Base-by-base conservation (phyloP, 2,329 filamentous ascomycete genomes). In the Daldinia eschscholtzii region DNA sequence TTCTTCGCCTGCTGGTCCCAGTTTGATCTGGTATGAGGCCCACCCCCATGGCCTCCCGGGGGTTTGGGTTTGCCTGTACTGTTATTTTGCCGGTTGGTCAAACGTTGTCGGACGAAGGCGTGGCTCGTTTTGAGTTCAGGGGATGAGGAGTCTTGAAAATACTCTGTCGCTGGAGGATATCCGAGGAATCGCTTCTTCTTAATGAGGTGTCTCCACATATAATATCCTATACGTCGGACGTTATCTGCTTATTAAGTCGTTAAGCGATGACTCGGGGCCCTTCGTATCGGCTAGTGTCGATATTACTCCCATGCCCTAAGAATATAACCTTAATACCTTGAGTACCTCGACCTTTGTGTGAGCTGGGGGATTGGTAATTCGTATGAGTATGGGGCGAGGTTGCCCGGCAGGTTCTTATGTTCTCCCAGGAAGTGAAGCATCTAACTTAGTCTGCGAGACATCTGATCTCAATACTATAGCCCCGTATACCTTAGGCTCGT, bases 21-120 rank as follows among this genome's bases (percentile, higher is more conserved):
- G 57, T 55, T 46, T 61, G 57, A 69, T 58, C 66, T 60, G 62
- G 61, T 41, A 59, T 55, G 44, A 15, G 66, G 44, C 50, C 35
- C 35, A 23, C 20, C 42, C 33, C 46, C 12, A n/a, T 35, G 7
- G n/a, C 23, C 23, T 23, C 13, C 57, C 9, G 44, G 53, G 57
- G 37, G 44, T 28, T 61, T 61, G 53, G 20, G 6, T 48, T 42
- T 35, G 46, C 30, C 15, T 28, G 20, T n/a, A 12, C 50, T 41
- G 30, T 42, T 26, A 65, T 65, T 65, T 65, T 50, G 56, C 28
- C n/a, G 52, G 50, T 37, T 64, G 62, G 59, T 52, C 23, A n/a
- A n/a, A 18, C 44, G 57, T 44, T 41, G 15, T 44, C 23, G 44
- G 35, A 30, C 15, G 53, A 52, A 37, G 28, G 35, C 4, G 4